Evolutionary conservation across 768 basidiomycete species (phyloP).

Genomic region (Omphalotus guepiniiformis): DNA sequence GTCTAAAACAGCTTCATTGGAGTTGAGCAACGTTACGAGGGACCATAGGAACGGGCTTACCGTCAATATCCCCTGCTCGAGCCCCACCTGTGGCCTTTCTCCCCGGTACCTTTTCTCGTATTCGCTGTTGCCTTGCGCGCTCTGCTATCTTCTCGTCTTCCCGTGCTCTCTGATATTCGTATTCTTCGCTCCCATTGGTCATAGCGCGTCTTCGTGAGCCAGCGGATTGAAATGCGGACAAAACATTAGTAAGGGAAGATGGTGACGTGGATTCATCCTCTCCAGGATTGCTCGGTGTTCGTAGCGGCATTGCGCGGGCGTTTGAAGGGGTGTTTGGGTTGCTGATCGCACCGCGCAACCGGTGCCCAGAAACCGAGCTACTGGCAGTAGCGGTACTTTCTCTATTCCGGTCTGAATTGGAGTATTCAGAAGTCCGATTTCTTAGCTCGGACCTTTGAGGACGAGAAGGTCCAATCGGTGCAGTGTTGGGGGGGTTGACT

Average conservation of each 20-base stretch:
- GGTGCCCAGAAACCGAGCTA: slow-evolving; percentile 14
- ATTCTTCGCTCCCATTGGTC: slow-evolving; percentile 48
- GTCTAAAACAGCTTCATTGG: slow-evolving; percentile 66
- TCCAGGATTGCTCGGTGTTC: slow-evolving; percentile 1
- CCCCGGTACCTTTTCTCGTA: slow-evolving; percentile 63
- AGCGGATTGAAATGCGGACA: slow-evolving; percentile 70
- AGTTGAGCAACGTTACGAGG: neutral
- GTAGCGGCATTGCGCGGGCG: slow-evolving; percentile 24
- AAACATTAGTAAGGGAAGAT: slow-evolving; percentile 46
- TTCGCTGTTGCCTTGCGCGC: slow-evolving; percentile 61
- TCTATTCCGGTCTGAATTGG: slow-evolving; percentile 36
- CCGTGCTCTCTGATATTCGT: slow-evolving; percentile 53
- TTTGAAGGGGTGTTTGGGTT: slow-evolving; percentile 14
- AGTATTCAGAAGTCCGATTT: slow-evolving; percentile 49
- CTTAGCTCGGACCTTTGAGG: slow-evolving; percentile 68
- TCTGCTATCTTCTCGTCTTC: slow-evolving; percentile 61
- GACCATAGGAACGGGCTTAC: slow-evolving; percentile 35
- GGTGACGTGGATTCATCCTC: slow-evolving; percentile 37
- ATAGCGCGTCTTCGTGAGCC: slow-evolving; percentile 53
- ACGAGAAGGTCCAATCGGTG: slow-evolving; percentile 51
- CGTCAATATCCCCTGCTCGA: slow-evolving; percentile 81
- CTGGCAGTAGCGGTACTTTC: slow-evolving; percentile 43
- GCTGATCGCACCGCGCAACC: slow-evolving; percentile 25
- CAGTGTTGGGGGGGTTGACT: slow-evolving; percentile 31
- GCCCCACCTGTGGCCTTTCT: slow-evolving; percentile 48